Conservation (phyloP, 176 grass and related monocot genomes). For the bread wheat (Triticum aestivum) region DNA sequence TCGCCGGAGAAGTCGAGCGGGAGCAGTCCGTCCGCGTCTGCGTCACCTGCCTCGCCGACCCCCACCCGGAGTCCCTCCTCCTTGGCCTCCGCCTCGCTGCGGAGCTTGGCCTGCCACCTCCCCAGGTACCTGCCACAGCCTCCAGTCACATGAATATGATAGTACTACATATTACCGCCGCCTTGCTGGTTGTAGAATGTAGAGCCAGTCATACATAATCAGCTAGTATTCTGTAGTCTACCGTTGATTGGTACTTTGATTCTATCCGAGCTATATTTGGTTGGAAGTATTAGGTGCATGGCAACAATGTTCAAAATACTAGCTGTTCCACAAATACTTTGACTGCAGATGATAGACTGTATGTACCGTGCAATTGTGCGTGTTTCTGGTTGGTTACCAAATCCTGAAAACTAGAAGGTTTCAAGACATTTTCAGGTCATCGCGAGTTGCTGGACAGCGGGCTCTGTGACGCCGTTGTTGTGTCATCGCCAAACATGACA, state of each 20-base stretch:
- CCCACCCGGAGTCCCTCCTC: conserved; percentile 58
- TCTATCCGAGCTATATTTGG: background rate
- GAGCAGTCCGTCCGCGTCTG: conserved; percentile 31
- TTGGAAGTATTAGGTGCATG: background rate
- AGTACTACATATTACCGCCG: background rate
- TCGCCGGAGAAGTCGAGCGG: conserved; percentile 37
- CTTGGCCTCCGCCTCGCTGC: conserved; percentile 57
- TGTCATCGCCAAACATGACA: conserved; percentile 96
- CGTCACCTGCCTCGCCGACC: conserved; percentile 75
- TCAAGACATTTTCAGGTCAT: conserved; percentile 80
- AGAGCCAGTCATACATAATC: background rate
- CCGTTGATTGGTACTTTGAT: background rate
- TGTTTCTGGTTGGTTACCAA: background rate
- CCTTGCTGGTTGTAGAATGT: background rate
- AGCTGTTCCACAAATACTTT: background rate
- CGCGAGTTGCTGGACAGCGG: conserved; percentile 69
- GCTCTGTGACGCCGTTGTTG: conserved; percentile 70
- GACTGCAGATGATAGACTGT: background rate
- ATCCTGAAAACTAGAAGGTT: conserved; percentile 25
- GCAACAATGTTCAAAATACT: background rate
- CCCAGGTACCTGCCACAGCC: conserved; percentile 42
- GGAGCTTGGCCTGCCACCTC: conserved; percentile 54
- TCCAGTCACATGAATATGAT: background rate
- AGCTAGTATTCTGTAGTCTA: background rate
- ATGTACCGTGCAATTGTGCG: background rate